Evolutionary conservation across 2,329 filamentous ascomycete genomes (phyloP).

Genomic region (Claviceps humidiphila): DNA sequence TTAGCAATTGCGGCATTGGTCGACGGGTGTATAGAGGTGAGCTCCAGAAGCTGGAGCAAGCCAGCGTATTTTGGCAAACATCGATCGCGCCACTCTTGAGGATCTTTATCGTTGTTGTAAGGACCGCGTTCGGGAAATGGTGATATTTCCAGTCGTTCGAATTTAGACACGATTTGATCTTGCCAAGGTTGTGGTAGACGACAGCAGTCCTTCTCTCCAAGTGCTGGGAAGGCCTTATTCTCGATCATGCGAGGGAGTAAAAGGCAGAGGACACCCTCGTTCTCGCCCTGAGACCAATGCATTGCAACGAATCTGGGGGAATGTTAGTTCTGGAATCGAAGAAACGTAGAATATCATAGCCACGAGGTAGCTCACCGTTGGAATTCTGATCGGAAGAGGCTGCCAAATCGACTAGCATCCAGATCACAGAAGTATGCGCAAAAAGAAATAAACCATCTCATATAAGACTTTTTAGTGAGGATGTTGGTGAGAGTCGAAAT

Average conservation of each 20-base stretch:
- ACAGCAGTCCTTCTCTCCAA: slow-evolving; percentile 39
- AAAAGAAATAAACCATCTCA: slow-evolving; percentile 68
- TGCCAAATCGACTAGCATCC: slow-evolving; percentile 60
- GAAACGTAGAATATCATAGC: not conserved
- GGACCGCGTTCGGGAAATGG: slow-evolving; percentile 52
- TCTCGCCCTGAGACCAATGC: slow-evolving; percentile 54
- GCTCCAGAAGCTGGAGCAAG: slow-evolving; percentile 48
- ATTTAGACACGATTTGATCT: slow-evolving; percentile 56
- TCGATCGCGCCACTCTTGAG: slow-evolving; percentile 46
- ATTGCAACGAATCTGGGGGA: slow-evolving; percentile 58
- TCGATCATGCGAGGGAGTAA: slow-evolving; percentile 53
- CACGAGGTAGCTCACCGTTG: slow-evolving; percentile 48
- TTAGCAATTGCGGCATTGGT: slow-evolving; percentile 54
- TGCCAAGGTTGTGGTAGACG: slow-evolving; percentile 56
- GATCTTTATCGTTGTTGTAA: slow-evolving; percentile 49
- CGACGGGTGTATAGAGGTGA: slow-evolving; percentile 50
- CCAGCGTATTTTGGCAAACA: slow-evolving; percentile 57
- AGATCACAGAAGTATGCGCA: slow-evolving; percentile 70
- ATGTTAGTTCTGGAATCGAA: slow-evolving; percentile 8
- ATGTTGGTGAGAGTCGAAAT: slow-evolving; percentile 51
- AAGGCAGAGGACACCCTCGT: slow-evolving; percentile 57
- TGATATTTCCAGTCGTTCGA: slow-evolving; percentile 49
- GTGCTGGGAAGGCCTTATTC: slow-evolving; percentile 38
- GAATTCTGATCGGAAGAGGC: slow-evolving; percentile 67
- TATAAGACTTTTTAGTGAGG: slow-evolving; percentile 52